Evolutionary conservation across 345 rosid species (phyloP).

Genomic region (Streptanthus diversifolius): DNA sequence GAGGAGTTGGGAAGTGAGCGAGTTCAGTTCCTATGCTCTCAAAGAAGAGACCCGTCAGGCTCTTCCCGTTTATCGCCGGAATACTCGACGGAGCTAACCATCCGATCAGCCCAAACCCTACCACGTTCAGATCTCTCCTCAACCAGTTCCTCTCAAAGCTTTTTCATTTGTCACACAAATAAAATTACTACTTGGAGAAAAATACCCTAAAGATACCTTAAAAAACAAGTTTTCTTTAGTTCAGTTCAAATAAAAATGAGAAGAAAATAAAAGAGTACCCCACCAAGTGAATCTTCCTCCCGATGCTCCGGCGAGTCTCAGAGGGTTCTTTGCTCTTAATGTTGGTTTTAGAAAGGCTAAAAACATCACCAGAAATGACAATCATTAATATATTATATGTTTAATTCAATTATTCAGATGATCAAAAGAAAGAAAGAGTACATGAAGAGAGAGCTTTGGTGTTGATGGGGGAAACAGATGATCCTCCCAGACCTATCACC

Average conservation of each 20-base stretch:
- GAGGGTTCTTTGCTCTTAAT: constrained; percentile 53
- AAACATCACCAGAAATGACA: constrained; percentile 1
- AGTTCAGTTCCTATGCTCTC: constrained; percentile 92
- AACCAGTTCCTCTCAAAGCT: constrained; percentile 91
- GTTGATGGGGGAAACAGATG: constrained; percentile 41
- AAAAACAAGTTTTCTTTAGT: background rate
- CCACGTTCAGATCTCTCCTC: constrained; percentile 67
- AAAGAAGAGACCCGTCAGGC: constrained; percentile 87
- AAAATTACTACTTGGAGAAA: background rate
- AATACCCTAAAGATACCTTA: background rate
- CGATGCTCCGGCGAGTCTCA: constrained; percentile 42
- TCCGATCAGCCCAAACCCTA: constrained; percentile 86
- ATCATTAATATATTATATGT: background rate
- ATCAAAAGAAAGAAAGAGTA: constrained; percentile 14
- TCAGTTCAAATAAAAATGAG: background rate
- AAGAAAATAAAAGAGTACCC: background rate
- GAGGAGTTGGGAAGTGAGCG: constrained; percentile 89
- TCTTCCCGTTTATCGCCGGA: constrained; percentile 79
- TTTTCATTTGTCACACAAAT: background rate
- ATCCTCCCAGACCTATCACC: constrained; percentile 62
- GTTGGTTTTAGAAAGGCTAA: constrained; percentile 60
- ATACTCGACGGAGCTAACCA: constrained; percentile 93
- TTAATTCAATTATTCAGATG: background rate
- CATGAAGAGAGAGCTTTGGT: constrained; percentile 53
- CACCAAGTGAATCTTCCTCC: constrained; percentile 74